Evolutionary conservation across 306 rosid genomes (phyloP).

Genomic region (Datisca glomerata): DNA sequence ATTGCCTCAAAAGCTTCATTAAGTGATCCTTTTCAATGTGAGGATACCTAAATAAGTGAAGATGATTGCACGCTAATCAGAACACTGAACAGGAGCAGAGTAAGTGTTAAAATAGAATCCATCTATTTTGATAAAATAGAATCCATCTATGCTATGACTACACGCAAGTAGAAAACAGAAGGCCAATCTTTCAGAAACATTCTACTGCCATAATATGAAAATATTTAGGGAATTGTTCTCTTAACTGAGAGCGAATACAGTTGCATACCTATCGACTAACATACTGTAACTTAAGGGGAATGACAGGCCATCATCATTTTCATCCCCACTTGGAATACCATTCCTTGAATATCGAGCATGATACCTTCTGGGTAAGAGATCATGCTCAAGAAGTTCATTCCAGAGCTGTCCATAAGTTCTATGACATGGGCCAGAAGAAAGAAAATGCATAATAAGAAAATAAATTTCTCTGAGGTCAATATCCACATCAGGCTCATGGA

Average conservation of each 20-base stretch:
- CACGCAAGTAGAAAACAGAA: too few species aligned
- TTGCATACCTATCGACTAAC: slow-evolving; percentile 69
- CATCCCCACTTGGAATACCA: slow-evolving; percentile 47
- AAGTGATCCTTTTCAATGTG: slow-evolving; percentile 83
- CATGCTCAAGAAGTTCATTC: slow-evolving; percentile 90
- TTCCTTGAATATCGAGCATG: slow-evolving; percentile 95
- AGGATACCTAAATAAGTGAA: slow-evolving; percentile 52
- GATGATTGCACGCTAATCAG: slow-evolving; percentile 1
- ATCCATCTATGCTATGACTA: too few species aligned
- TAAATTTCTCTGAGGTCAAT: slow-evolving; percentile 83
- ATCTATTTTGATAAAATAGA: too few species aligned
- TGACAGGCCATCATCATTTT: slow-evolving; percentile 68
- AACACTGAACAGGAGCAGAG: neutral
- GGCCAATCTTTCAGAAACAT: too few species aligned
- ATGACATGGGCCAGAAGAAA: slow-evolving; percentile 87
- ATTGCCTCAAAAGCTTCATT: slow-evolving; percentile 87
- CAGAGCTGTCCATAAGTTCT: slow-evolving; percentile 61
- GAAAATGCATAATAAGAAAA: slow-evolving; percentile 95
- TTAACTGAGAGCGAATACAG: neutral
- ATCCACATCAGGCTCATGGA: slow-evolving; percentile 55
- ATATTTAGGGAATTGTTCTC: neutral
- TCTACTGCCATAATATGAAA: neutral
- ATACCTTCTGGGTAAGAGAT: slow-evolving; percentile 93
- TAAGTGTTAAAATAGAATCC: neutral
- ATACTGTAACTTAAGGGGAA: slow-evolving; percentile 65